These are phyloP conservation scores for Lathyrus tuberosus DNA, from an alignment of 306 rosid species.

Conservation along the genomic window DNA sequence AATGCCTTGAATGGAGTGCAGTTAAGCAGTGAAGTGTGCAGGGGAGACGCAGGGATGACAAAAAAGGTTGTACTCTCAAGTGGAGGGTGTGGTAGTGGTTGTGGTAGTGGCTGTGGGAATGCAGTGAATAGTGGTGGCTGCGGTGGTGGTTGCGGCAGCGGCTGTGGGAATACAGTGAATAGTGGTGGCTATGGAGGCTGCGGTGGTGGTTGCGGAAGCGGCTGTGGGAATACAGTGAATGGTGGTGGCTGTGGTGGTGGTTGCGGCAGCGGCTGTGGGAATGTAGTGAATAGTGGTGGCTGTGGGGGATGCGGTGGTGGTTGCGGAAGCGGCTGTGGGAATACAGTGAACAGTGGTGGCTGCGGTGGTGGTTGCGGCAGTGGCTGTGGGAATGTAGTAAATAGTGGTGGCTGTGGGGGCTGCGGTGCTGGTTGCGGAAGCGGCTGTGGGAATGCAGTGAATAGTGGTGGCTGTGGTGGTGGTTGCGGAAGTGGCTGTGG, in stretches of 20 bases:
- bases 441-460: too few relatives aligned
- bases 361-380: too few relatives aligned
- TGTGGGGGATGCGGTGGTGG: slow-evolving; percentile 44
- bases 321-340: slow-evolving; percentile 36
- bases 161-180: slow-evolving; percentile 40
- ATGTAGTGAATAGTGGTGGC: slow-evolving; percentile 40
- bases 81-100: slow-evolving; percentile 51
- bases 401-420: slow-evolving; percentile 53
- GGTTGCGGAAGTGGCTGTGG: slow-evolving; percentile 33
- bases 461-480: slow-evolving; percentile 40
- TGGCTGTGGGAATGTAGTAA: slow-evolving; percentile 43
- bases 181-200: slow-evolving; percentile 46
- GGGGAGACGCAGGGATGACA: slow-evolving; percentile 41
- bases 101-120: slow-evolving; percentile 53
- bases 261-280: slow-evolving; percentile 47
- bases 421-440: slow-evolving; percentile 40
- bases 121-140: slow-evolving; percentile 44
- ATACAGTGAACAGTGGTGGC: too few relatives aligned
- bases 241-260: slow-evolving; percentile 55
- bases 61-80: slow-evolving; percentile 43
- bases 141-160: slow-evolving; percentile 36
- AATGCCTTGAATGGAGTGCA: slow-evolving; percentile 40
- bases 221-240: slow-evolving; percentile 40
- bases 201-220: slow-evolving; percentile 23
- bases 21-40: slow-evolving; percentile 39